These are phyloP conservation scores for Dendrocalamus sinicus DNA, from an alignment of 176 grass and related monocot genomes.

Conservation along the genomic window DNA sequence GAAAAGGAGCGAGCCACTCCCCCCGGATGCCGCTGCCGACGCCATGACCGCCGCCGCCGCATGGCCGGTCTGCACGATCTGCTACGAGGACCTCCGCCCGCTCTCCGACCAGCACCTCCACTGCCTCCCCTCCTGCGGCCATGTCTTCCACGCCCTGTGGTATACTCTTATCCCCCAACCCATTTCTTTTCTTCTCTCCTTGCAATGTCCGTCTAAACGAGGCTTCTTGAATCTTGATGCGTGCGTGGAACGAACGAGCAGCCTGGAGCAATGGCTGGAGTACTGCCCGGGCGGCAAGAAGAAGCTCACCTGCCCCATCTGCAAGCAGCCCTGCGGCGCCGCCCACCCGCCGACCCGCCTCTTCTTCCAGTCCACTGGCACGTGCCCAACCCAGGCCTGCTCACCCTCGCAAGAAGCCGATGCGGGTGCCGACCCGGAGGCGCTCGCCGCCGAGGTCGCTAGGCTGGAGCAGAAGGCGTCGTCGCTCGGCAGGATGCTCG, in stretches of 20 bases:
- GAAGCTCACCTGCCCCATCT: conserved; percentile 87
- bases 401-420: conserved; percentile 8
- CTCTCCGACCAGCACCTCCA: conserved; percentile 73
- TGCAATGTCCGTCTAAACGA: not conserved
- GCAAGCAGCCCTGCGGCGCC: conserved; percentile 77
- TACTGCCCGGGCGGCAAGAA: conserved; percentile 81
- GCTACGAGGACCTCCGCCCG: conserved; percentile 90
- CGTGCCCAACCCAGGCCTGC: conserved; percentile 33
- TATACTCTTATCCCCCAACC: conserved; percentile 3
- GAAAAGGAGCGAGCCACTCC: not conserved
- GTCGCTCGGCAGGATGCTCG: conserved; percentile 45
- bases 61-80: conserved; percentile 93
- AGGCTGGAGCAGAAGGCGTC: conserved; percentile 68
- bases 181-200: not conserved
- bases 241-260: conserved; percentile 25
- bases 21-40: conserved; percentile 37
- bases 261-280: conserved; percentile 95
- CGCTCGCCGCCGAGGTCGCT: conserved; percentile 59
- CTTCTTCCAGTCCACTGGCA: conserved; percentile 85
- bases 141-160: conserved; percentile 99
- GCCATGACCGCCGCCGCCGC: conserved; percentile 46
- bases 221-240: not conserved
- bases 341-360: conserved; percentile 68
- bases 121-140: conserved; percentile 86
- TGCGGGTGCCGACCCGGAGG: conserved; percentile 39